A percentile compares a stretch with the other conserved stretches of the same genome.
Evolutionary conservation across 805 yeast genomes (phyloP).

Genomic region (Wickerhamomyces ciferrii): DNA sequence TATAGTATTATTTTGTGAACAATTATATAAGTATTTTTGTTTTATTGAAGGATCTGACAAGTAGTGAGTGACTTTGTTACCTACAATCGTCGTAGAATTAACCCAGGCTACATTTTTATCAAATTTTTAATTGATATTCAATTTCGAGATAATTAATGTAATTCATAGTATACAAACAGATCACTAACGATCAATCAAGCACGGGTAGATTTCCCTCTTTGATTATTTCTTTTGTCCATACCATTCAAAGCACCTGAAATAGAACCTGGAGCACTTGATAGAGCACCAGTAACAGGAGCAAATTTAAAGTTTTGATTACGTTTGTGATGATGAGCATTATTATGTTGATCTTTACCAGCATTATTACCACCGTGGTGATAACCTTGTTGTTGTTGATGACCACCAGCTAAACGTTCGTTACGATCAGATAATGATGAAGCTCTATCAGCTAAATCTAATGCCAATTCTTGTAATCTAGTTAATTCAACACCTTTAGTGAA

Average conservation of each 20-base stretch:
- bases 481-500: constrained; percentile 77
- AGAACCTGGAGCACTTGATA: constrained; percentile 27
- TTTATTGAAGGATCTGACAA: too few species aligned
- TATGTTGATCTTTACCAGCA: constrained; percentile 12
- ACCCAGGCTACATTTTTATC: too few species aligned
- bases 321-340: constrained; percentile 22
- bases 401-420: constrained; percentile 78
- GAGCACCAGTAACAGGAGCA: constrained; percentile 28
- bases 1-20: too few species aligned
- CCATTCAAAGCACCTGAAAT: constrained; percentile 32
- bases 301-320: constrained; percentile 23
- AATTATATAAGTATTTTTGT: too few species aligned
- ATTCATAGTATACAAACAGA: not conserved
- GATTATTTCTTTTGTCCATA: constrained; percentile 25
- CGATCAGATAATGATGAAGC: constrained; percentile 73
- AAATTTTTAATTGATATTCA: too few species aligned
- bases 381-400: constrained; percentile 44
- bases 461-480: constrained; percentile 81
- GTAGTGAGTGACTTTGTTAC: too few species aligned
- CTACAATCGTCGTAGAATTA: too few species aligned
- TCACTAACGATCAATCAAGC: constrained; percentile 6
- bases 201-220: constrained; percentile 16
- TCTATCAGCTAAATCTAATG: constrained; percentile 78
- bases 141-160: too few species aligned
- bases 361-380: constrained; percentile 14